Evolutionary conservation across 306 rosid genomes (phyloP).

Genomic region (Rubus parviflorus): DNA sequence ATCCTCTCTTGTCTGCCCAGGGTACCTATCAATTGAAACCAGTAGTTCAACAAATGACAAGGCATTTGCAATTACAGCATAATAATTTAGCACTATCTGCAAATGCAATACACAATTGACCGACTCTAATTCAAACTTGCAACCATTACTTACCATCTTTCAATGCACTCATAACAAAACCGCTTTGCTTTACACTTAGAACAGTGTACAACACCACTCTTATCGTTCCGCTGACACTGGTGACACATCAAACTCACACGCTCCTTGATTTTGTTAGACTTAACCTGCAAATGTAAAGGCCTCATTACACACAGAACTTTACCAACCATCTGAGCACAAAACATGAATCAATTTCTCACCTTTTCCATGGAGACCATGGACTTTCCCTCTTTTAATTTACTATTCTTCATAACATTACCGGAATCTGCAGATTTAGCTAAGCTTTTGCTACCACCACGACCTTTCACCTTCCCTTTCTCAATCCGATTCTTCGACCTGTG

Average conservation of each 20-base stretch:
- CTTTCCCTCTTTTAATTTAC: not conserved
- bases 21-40: slow-evolving; percentile 47
- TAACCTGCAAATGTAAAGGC: not conserved
- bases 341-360: not conserved
- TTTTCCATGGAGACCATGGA: not conserved
- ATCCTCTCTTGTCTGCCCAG: slow-evolving; percentile 50
- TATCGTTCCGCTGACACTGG: slow-evolving; percentile 68
- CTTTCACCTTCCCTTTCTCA: slow-evolving; percentile 12
- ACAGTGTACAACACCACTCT: slow-evolving; percentile 58
- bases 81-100: not conserved
- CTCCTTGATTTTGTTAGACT: slow-evolving; percentile 28
- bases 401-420: not conserved
- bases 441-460: not conserved
- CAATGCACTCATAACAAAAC: slow-evolving; percentile 54
- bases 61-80: not conserved
- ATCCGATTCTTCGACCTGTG: slow-evolving; percentile 11
- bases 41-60: not conserved
- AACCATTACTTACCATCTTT: slow-evolving; percentile 43
- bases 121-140: not conserved
- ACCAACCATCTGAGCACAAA: not conserved
- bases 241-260: slow-evolving; percentile 70
- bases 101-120: not conserved
- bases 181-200: slow-evolving; percentile 46
- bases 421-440: not conserved
- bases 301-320: not conserved